These are phyloP conservation scores for Russula olivacea DNA, from an alignment of 768 basidiomycete genomes.

Conservation along the genomic window DNA sequence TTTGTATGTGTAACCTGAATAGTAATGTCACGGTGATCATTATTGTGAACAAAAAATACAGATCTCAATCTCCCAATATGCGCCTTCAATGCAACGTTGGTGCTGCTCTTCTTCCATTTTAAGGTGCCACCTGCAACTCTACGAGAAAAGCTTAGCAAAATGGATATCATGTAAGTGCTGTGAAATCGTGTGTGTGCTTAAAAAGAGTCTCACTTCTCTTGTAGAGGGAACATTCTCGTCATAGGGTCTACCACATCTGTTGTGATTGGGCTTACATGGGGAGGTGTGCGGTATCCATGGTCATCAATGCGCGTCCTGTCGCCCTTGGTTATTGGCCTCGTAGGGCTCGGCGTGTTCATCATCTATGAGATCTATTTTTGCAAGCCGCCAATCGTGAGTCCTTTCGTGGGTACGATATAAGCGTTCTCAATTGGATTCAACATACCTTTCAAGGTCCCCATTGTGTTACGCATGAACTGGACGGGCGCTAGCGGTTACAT, in stretches of 20 bases:
- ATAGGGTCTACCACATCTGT: slow-evolving; percentile 30
- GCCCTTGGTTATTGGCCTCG: slow-evolving; percentile 38
- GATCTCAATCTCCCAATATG: slow-evolving; percentile 39
- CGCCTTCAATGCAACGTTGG: slow-evolving; percentile 28
- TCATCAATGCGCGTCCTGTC: slow-evolving; percentile 36
- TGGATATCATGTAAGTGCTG: slow-evolving; percentile 38
- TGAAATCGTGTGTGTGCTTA: background rate
- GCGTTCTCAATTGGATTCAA: background rate
- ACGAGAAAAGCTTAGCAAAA: slow-evolving; percentile 31
- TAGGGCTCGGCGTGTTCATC: slow-evolving; percentile 35
- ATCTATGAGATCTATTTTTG: slow-evolving; percentile 35
- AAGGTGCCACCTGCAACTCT: slow-evolving; percentile 33
- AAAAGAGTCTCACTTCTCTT: background rate
- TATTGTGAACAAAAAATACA: slow-evolving; percentile 10
- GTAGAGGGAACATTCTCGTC: slow-evolving; percentile 36
- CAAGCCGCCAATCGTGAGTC: slow-evolving; percentile 33
- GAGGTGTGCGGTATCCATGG: slow-evolving; percentile 41
- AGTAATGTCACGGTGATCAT: background rate
- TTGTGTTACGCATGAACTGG: slow-evolving; percentile 31
- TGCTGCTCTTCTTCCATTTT: slow-evolving; percentile 33
- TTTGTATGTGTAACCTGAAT: slow-evolving; percentile 18
- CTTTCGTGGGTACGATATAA: no score
- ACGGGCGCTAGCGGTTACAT: slow-evolving; percentile 35
- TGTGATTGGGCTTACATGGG: slow-evolving; percentile 38
- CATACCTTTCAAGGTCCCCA: slow-evolving; percentile 31